phyloP scores from a whole-genome alignment of 164 flowering plant genomes.

The Chimonanthus salicifolius region DNA sequence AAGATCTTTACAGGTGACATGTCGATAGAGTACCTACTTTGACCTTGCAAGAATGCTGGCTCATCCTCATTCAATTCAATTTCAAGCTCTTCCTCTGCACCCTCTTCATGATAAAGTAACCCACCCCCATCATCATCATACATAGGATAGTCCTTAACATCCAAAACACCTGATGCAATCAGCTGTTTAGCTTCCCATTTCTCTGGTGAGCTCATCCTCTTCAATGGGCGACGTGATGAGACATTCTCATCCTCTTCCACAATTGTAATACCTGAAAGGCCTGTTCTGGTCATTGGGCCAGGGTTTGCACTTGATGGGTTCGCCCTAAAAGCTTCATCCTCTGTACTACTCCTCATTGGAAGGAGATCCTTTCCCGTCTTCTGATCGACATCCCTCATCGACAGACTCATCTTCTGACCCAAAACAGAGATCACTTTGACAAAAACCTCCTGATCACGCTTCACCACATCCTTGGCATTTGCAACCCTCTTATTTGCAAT shows the following conservation, averaged over 20 bases:
- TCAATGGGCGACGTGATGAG: slow-evolving; percentile 69
- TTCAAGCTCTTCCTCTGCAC: slow-evolving; percentile 96
- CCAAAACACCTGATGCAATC: slow-evolving; percentile 78
- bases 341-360: slow-evolving; percentile 58
- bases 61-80: slow-evolving; percentile 93
- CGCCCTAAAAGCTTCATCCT: slow-evolving; percentile 48
- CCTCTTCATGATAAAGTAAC: slow-evolving; percentile 69
- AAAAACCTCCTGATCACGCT: no score
- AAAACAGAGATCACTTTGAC: slow-evolving; percentile 19
- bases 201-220: slow-evolving; percentile 93
- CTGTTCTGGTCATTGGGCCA: slow-evolving; percentile 50
- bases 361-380: slow-evolving; percentile 70
- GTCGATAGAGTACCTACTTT: slow-evolving; percentile 70
- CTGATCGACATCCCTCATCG: slow-evolving; percentile 97
- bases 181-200: slow-evolving; percentile 91
- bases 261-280: slow-evolving; percentile 75
- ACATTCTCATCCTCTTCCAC: slow-evolving; percentile 48
- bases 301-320: slow-evolving; percentile 51
- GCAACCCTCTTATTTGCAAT: slow-evolving; percentile 53
- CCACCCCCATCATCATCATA: slow-evolving; percentile 85
- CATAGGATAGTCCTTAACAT: slow-evolving; percentile 59
- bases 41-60: slow-evolving; percentile 83
- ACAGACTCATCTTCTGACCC: slow-evolving; percentile 70
- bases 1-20: slow-evolving; percentile 95
- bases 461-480: no score